Conservation (phyloP, 805 yeast species). For the Yarrowia sp. region DNA sequence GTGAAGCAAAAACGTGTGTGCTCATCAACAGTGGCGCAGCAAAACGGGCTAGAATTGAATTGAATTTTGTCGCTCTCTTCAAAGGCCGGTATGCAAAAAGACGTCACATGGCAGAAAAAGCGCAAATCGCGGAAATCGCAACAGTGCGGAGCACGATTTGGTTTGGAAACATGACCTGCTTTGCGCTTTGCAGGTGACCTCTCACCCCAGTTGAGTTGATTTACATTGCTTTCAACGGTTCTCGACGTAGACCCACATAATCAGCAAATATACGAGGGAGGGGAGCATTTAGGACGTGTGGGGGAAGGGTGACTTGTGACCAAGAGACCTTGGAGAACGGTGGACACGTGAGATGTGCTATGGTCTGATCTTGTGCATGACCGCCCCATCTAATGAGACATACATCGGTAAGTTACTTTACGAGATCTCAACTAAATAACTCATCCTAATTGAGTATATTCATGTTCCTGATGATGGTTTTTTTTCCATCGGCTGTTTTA, state of each 20-base stretch:
- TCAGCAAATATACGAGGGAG: background rate
- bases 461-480: background rate
- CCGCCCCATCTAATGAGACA: background rate
- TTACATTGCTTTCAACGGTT: background rate
- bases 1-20: background rate
- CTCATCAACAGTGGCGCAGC: constrained; percentile 12
- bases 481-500: no score
- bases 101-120: constrained; percentile 3
- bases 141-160: background rate
- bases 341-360: background rate
- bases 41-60: background rate
- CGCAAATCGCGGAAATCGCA: constrained; percentile 14
- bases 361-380: background rate
- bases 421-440: background rate
- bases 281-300: background rate
- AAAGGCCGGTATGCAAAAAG: background rate
- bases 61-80: background rate
- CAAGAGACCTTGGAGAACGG: background rate
- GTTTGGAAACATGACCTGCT: background rate
- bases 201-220: background rate
- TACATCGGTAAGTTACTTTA: background rate
- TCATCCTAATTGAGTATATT: background rate
- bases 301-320: background rate
- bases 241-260: background rate
- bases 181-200: background rate